A percentile compares a stretch with the other conserved stretches of the same genome.
These are phyloP conservation scores for Fonsecaea multimorphosa DNA, from an alignment of 2,329 filamentous ascomycete species.

Conservation along the genomic window DNA sequence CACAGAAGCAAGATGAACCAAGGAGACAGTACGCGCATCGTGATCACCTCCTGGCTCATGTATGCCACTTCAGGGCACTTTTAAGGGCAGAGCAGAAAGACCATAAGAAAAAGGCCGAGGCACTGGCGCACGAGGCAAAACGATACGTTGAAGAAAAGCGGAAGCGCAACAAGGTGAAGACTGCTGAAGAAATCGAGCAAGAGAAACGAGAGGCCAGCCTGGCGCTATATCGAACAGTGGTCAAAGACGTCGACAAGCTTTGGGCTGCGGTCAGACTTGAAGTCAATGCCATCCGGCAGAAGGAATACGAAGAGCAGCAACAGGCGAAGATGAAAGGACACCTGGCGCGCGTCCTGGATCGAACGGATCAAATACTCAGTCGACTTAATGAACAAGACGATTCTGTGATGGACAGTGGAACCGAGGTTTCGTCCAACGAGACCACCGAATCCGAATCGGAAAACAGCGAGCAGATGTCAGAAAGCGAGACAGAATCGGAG, in stretches of 20 bases:
- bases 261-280: slow-evolving; percentile 66
- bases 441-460: slow-evolving; percentile 45
- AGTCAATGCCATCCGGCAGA: slow-evolving; percentile 62
- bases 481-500: slow-evolving; percentile 52
- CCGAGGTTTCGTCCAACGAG: slow-evolving; percentile 40
- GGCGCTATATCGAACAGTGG: slow-evolving; percentile 73
- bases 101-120: slow-evolving; percentile 46
- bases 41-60: slow-evolving; percentile 82
- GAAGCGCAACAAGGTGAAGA: slow-evolving; percentile 47
- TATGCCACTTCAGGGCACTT: slow-evolving; percentile 78
- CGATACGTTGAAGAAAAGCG: slow-evolving; percentile 70
- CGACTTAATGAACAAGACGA: slow-evolving; percentile 34
- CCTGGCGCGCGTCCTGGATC: slow-evolving; percentile 59
- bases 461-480: slow-evolving; percentile 54
- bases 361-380: slow-evolving; percentile 64
- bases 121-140: slow-evolving; percentile 38
- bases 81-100: slow-evolving; percentile 79
- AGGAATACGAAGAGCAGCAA: slow-evolving; percentile 67
- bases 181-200: slow-evolving; percentile 74
- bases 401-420: slow-evolving; percentile 39
- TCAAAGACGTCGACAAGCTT: slow-evolving; percentile 66
- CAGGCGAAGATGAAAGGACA: slow-evolving; percentile 57
- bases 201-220: slow-evolving; percentile 74
- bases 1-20: slow-evolving; percentile 75
- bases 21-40: slow-evolving; percentile 81